Conservation (phyloP, 257 asterid genomes). For the Capsicum chinense region DNA sequence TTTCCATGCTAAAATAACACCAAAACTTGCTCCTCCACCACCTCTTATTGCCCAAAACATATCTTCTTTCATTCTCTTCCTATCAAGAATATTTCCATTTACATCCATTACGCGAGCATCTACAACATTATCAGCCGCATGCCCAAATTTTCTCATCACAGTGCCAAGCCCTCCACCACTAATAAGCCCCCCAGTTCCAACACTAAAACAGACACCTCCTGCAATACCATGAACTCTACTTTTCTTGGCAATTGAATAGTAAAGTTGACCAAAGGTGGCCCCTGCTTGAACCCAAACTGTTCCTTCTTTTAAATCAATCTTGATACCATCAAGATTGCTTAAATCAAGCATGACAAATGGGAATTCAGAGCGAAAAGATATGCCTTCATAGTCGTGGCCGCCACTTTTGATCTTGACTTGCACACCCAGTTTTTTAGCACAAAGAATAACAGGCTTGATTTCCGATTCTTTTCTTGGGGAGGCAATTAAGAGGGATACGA, state of each 20-base stretch:
- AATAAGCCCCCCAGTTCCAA: slow-evolving; percentile 30
- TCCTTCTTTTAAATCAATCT: neutral
- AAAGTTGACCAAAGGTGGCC: slow-evolving; percentile 28
- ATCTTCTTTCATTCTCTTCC: neutral
- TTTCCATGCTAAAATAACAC: slow-evolving; percentile 17
- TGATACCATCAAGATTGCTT: neutral
- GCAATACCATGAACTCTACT: slow-evolving; percentile 29
- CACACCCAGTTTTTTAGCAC: neutral
- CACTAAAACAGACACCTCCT: slow-evolving; percentile 19
- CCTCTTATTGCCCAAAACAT: neutral
- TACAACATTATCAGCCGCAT: neutral
- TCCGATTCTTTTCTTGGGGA: neutral
- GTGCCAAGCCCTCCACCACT: neutral
- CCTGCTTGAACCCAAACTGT: slow-evolving; percentile 35
- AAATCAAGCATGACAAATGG: slow-evolving; percentile 13
- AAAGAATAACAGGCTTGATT: neutral
- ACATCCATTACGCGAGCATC: neutral
- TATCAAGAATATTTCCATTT: neutral
- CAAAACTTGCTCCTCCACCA: slow-evolving; percentile 11
- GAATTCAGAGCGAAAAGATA: slow-evolving; percentile 1
- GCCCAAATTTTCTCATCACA: neutral
- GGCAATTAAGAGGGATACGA: neutral
- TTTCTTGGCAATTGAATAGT: slow-evolving; percentile 12
- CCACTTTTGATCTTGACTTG: slow-evolving; percentile 13
- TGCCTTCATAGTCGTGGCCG: slow-evolving; percentile 21